Evolutionary conservation across 2,329 filamentous ascomycete species (phyloP).

Genomic region (Ceratocystis ficicola): DNA sequence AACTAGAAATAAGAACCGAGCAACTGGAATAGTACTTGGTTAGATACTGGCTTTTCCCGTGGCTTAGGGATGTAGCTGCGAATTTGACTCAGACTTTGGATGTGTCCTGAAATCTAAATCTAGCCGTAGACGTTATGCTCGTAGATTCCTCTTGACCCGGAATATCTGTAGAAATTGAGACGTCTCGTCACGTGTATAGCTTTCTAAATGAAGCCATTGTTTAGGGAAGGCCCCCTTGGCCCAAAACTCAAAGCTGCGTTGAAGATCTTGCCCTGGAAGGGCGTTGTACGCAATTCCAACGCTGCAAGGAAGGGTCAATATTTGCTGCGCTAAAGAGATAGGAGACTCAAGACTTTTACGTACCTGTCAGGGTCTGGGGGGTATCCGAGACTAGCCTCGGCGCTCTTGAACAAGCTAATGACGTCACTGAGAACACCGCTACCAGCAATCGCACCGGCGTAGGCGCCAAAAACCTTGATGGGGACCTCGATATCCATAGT

Average conservation of each 20-base stretch:
- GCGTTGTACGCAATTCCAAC: constrained; percentile 67
- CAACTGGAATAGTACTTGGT: background rate
- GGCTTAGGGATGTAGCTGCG: background rate
- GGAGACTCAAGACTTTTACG: constrained; percentile 32
- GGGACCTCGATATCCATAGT: constrained; percentile 70
- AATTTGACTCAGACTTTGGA: background rate
- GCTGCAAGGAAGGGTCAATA: constrained; percentile 32
- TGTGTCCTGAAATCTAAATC: background rate
- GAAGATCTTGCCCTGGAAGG: constrained; percentile 51
- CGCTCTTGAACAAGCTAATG: constrained; percentile 51
- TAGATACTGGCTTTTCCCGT: background rate
- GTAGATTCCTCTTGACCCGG: constrained; percentile 38
- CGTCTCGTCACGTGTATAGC: constrained; percentile 37
- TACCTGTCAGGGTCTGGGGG: constrained; percentile 59
- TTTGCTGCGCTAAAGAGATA: background rate
- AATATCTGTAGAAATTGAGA: constrained; percentile 38
- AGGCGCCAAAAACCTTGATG: constrained; percentile 59
- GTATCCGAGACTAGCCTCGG: constrained; percentile 53
- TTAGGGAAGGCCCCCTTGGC: constrained; percentile 54
- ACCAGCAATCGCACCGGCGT: constrained; percentile 62
- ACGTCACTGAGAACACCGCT: constrained; percentile 60
- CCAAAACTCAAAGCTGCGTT: constrained; percentile 63
- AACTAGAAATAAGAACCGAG: background rate
- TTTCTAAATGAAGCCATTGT: constrained; percentile 55
- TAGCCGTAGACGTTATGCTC: constrained; percentile 30